Base-by-base conservation (phyloP, 345 rosid species). In the Lepidium africanum region DNA sequence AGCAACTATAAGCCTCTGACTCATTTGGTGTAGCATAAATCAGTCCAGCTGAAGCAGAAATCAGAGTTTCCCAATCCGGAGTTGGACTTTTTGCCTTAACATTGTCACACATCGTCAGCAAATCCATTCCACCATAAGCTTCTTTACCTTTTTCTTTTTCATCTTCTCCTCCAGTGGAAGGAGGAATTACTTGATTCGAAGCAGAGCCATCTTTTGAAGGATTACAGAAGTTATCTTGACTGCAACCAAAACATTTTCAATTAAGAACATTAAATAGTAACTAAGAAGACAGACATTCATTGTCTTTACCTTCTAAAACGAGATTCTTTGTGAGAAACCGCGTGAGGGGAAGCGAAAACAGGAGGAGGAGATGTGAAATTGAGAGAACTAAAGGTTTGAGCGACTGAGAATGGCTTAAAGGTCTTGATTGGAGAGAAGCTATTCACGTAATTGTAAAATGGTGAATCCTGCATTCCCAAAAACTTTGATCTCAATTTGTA, bases 341-440 rank as follows among this genome's bases (percentile, higher is more conserved):
- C 82, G 78, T 87, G 91, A 15, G 98, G 96, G 1, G 98, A 89
- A 71, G 91, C 81, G 81, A 92, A 92, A 62, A 92, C 80, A 27
- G 96, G 75, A 1, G 96, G 93, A 56, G 84, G 81, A 5, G 92
- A 84, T 53, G 86, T 43, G 65, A 90, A 83, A 65, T 74, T 83
- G 14, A 90, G 83, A 0, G 96, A 83, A 60, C 83, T 81, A 68
- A 84, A 86, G 25, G 87, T 77, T 69, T 85, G 96, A 27, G 85
- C 56, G 30, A 80, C 49, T 59, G 79, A 83, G 23, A 63, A 39
- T 11, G 97, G 81, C 70, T 84, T 87, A 23, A 82, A 77, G 15
- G 89, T 85, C 65, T 82, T 87, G 76, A 92, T 90, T 15, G 98
- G 98, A 78, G 98, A 90, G 4, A 92, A 88, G 67, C 74, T 86